phyloP scores from a whole-genome alignment of 2,329 filamentous ascomycete genomes.

The Rugonectria rugulosa region DNA sequence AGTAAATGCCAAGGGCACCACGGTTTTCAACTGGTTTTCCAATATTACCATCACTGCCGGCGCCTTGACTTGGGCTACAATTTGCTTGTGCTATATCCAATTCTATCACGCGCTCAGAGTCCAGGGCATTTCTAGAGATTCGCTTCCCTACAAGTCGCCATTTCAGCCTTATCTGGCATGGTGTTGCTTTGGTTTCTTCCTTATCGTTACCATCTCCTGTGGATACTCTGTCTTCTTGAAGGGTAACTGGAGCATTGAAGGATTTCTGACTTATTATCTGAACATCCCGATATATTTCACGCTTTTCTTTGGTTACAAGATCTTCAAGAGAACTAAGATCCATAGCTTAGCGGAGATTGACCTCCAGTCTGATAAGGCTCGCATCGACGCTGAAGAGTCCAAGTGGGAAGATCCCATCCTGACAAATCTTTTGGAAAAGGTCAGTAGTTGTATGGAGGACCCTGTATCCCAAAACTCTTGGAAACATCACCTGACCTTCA shows the following conservation, averaged over 20 bases:
- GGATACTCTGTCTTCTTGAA: slow-evolving; percentile 80
- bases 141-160: slow-evolving; percentile 60
- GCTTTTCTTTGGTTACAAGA: slow-evolving; percentile 69
- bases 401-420: no score
- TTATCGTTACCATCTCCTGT: slow-evolving; percentile 73
- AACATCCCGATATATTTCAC: slow-evolving; percentile 67
- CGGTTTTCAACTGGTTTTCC: slow-evolving; percentile 77
- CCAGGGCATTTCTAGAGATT: slow-evolving; percentile 60
- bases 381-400: no score
- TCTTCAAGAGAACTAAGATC: slow-evolving; percentile 38
- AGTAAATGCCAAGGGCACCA: no score
- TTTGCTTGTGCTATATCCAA: slow-evolving; percentile 65
- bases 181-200: slow-evolving; percentile 63
- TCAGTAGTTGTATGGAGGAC: no score
- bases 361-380: fast-evolving
- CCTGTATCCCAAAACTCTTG: no score
- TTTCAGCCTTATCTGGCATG: slow-evolving; percentile 71
- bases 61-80: slow-evolving; percentile 67
- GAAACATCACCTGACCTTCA: no score
- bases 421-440: no score
- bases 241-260: slow-evolving; percentile 65
- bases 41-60: slow-evolving; percentile 72
- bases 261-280: slow-evolving; percentile 72
- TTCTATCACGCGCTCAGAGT: slow-evolving; percentile 59
- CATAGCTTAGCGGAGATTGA: background rate